These are phyloP conservation scores for Babesia ovata DNA, from an alignment of 169 alveolate genomes.

Conservation along the genomic window DNA sequence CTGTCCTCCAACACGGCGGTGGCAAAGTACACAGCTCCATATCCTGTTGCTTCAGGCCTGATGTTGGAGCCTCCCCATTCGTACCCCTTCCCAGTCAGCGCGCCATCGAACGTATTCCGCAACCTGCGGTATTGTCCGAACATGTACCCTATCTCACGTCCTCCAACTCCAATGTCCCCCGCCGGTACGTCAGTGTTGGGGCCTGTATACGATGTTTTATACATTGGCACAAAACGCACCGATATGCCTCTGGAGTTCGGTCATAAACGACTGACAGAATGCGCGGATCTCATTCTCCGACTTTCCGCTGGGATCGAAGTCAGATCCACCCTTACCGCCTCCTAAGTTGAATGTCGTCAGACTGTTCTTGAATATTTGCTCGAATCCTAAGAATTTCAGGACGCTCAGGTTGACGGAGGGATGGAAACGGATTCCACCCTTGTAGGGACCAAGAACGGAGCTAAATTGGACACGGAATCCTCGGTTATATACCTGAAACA, in stretches of 20 bases:
- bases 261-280: conserved; percentile 83
- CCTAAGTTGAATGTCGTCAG: conserved; percentile 83
- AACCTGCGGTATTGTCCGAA: conserved; percentile 84
- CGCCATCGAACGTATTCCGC: conserved; percentile 75
- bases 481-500: conserved; percentile 67
- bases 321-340: conserved; percentile 88
- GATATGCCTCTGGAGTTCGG: conserved; percentile 77
- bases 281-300: conserved; percentile 79
- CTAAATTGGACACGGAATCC: conserved; percentile 85
- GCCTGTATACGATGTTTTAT: conserved; percentile 41
- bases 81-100: conserved; percentile 82
- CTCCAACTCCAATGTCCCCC: conserved; percentile 89
- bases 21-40: conserved; percentile 85
- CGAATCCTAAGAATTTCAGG: conserved; percentile 85
- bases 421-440: conserved; percentile 87
- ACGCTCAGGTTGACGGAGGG: conserved; percentile 82
- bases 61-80: conserved; percentile 85
- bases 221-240: background rate
- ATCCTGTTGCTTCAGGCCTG: conserved; percentile 88
- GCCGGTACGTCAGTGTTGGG: conserved; percentile 87
- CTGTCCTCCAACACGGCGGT: conserved; percentile 64
- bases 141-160: conserved; percentile 84
- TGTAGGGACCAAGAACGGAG: conserved; percentile 83
- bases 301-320: conserved; percentile 87
- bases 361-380: conserved; percentile 85